Percentiles rank a stretch among this genome's conserved stretches.
Conservation (phyloP, 2,329 filamentous ascomycete genomes). For the Microdochium paspali region DNA sequence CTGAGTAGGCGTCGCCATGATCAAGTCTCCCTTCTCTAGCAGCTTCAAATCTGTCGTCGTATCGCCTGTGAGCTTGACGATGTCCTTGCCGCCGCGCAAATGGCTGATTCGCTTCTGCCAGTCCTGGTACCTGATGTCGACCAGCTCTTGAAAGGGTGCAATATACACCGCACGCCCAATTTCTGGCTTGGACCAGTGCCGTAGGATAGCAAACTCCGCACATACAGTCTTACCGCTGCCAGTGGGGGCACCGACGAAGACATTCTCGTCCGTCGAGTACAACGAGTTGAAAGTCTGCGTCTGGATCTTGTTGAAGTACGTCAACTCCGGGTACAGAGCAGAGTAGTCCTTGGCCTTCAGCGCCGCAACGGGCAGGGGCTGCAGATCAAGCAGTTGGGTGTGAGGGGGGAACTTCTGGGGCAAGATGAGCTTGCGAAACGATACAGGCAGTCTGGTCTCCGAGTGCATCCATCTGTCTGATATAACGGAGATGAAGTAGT, state of each 20-base stretch:
- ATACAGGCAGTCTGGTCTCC: slow-evolving; percentile 85
- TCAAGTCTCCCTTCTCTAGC: slow-evolving; percentile 76
- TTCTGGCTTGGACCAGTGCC: slow-evolving; percentile 69
- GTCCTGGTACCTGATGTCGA: slow-evolving; percentile 72
- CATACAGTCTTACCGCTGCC: slow-evolving; percentile 96
- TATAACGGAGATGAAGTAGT: slow-evolving; percentile 93
- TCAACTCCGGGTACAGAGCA: slow-evolving; percentile 72
- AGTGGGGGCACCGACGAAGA: slow-evolving; percentile 85
- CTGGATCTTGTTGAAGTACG: slow-evolving; percentile 93
- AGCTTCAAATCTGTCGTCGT: slow-evolving; percentile 84
- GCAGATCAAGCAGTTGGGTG: slow-evolving; percentile 83
- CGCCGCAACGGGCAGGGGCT: slow-evolving; percentile 80
- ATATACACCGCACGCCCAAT: slow-evolving; percentile 83
- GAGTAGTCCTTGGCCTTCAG: slow-evolving; percentile 80
- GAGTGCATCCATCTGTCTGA: slow-evolving; percentile 99
- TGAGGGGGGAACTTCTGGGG: slow-evolving; percentile 94
- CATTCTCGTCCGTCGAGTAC: slow-evolving; percentile 85
- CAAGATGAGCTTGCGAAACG: slow-evolving; percentile 88
- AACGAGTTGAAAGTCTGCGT: slow-evolving; percentile 95
- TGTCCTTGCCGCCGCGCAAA: slow-evolving; percentile 73
- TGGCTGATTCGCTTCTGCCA: slow-evolving; percentile 72
- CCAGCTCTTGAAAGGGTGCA: slow-evolving; percentile 86
- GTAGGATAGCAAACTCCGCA: slow-evolving; percentile 84
- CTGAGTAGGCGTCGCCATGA: slow-evolving; percentile 85
- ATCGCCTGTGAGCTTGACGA: slow-evolving; percentile 90